A percentile compares a stretch with the other conserved stretches of the same genome.
phyloP scores from a whole-genome alignment of 108 stramenopile genomes.

The Tribonema minus region DNA sequence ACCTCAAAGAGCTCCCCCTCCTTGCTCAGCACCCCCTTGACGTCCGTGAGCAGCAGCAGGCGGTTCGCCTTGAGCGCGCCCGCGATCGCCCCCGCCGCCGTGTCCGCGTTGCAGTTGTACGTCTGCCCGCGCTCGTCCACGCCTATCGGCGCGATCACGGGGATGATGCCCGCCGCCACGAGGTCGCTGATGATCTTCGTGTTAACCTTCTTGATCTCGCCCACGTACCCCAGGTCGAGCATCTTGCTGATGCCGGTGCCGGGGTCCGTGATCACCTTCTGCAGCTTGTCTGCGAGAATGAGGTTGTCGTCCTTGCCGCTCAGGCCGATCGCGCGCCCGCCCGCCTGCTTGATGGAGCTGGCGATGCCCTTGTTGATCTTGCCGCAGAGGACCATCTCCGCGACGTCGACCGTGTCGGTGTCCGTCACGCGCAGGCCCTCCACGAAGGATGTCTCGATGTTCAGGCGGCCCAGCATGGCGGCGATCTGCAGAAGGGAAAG shows the following conservation, averaged over 20 bases:
- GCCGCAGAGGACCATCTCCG: slow-evolving; percentile 95
- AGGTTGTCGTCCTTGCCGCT: slow-evolving; percentile 76
- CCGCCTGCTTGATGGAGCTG: slow-evolving; percentile 65
- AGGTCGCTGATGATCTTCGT: slow-evolving; percentile 63
- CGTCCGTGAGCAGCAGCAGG: slow-evolving; percentile 89
- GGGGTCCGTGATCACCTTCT: slow-evolving; percentile 57
- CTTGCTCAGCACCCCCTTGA: slow-evolving; percentile 90
- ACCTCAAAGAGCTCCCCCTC: slow-evolving; percentile 69
- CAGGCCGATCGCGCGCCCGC: slow-evolving; percentile 78
- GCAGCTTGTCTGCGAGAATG: slow-evolving; percentile 52
- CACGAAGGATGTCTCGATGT: slow-evolving; percentile 29
- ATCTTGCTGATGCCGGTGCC: slow-evolving; percentile 23
- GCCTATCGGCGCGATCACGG: slow-evolving; percentile 91
- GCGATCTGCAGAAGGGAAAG: slow-evolving; percentile 13
- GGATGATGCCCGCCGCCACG: slow-evolving; percentile 73
- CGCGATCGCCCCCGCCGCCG: slow-evolving; percentile 83
- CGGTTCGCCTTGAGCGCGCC: slow-evolving; percentile 77
- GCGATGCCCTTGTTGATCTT: slow-evolving; percentile 85
- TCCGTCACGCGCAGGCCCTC: slow-evolving; percentile 36
- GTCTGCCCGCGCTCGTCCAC: slow-evolving; percentile 69
- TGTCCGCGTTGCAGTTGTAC: slow-evolving; percentile 97
- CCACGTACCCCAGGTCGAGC: slow-evolving; percentile 29
- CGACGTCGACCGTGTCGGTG: slow-evolving; percentile 74
- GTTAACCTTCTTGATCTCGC: slow-evolving; percentile 30
- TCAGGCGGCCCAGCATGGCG: slow-evolving; percentile 22